A percentile compares a stretch with the other conserved stretches of the same genome.
phyloP scores from a whole-genome alignment of 768 basidiomycete species.

The Rhodotorula babjevae region DNA sequence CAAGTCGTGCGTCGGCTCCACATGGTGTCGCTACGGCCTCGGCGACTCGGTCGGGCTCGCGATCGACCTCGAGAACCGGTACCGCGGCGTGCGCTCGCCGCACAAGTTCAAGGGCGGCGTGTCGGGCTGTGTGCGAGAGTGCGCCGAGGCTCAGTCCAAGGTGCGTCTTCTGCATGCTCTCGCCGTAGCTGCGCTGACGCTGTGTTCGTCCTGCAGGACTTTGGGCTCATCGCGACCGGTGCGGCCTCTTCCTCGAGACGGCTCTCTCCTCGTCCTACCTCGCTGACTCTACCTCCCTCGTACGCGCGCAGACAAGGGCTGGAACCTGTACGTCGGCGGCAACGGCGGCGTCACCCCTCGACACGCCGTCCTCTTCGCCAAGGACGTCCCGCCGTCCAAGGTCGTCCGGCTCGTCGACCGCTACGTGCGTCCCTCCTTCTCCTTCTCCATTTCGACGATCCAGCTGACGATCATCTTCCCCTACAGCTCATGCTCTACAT shows the following conservation, averaged over 20 bases:
- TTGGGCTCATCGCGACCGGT: constrained; percentile 65
- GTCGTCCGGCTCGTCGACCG: constrained; percentile 62
- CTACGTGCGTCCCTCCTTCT: constrained; percentile 49
- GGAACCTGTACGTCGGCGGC: constrained; percentile 67
- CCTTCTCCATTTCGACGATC: constrained; percentile 48
- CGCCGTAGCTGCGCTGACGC: constrained; percentile 65
- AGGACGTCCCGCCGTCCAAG: constrained; percentile 63
- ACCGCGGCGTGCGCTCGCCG: constrained; percentile 60
- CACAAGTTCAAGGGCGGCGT: constrained; percentile 75
- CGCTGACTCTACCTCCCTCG: neutral
- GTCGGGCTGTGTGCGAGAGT: constrained; percentile 68
- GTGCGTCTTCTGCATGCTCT: neutral
- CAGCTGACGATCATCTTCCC: neutral
- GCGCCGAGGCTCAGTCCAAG: constrained; percentile 64
- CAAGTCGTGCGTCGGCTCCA: constrained; percentile 70
- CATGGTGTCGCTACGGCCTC: constrained; percentile 58
- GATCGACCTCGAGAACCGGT: constrained; percentile 65
- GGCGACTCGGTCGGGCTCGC: constrained; percentile 73
- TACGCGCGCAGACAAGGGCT: constrained; percentile 58
- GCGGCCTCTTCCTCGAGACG: neutral
- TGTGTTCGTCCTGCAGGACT: constrained; percentile 49
- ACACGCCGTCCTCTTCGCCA: constrained; percentile 64
- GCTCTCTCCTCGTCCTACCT: no score
- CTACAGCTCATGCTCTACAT: constrained; percentile 55
- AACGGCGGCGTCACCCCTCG: constrained; percentile 60